Percentiles rank a stretch among this genome's conserved stretches.
phyloP scores from a whole-genome alignment of 352 stramenopile genomes.

The Globisporangium takayamanum region DNA sequence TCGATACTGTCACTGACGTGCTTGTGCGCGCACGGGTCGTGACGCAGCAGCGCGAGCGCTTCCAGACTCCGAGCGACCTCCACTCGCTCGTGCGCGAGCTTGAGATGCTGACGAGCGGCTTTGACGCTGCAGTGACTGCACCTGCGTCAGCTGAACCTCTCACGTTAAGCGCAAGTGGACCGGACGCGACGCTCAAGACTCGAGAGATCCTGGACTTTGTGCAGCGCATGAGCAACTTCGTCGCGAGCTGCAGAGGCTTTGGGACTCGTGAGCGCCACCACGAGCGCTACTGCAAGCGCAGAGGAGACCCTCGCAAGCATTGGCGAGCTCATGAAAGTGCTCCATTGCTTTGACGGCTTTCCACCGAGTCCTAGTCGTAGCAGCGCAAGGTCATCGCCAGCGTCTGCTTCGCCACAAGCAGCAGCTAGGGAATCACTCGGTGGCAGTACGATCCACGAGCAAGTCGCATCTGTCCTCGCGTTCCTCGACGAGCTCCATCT shows the following conservation, averaged over 20 bases:
- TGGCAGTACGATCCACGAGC: conserved; percentile 16
- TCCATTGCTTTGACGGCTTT: conserved; percentile 30
- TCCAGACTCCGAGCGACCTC: conserved; percentile 6
- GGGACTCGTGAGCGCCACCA: not conserved
- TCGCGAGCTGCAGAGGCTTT: conserved; percentile 21
- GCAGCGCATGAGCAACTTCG: conserved; percentile 18
- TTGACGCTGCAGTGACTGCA: not conserved
- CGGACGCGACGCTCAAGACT: conserved; percentile 12
- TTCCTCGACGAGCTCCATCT: conserved; percentile 56
- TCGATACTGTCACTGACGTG: not conserved
- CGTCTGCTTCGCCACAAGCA: not conserved
- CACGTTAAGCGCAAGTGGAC: not conserved
- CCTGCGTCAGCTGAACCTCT: not conserved
- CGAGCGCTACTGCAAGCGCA: not conserved
- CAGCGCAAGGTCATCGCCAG: not conserved
- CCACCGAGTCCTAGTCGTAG: conserved; percentile 9
- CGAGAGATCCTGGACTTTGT: conserved; percentile 19
- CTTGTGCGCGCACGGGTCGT: conserved; percentile 1
- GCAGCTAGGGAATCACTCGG: not conserved
- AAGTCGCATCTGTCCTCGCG: conserved; percentile 28
- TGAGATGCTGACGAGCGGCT: not conserved
- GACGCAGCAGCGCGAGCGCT: not conserved
- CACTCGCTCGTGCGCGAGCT: conserved; percentile 6
- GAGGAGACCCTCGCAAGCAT: conserved; percentile 25
- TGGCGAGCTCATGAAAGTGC: conserved; percentile 35